Evolutionary conservation across 495 filamentous ascomycete species (phyloP), one percentile per base, ranked within the genome.

Genomic region (Physcia stellaris): DNA sequence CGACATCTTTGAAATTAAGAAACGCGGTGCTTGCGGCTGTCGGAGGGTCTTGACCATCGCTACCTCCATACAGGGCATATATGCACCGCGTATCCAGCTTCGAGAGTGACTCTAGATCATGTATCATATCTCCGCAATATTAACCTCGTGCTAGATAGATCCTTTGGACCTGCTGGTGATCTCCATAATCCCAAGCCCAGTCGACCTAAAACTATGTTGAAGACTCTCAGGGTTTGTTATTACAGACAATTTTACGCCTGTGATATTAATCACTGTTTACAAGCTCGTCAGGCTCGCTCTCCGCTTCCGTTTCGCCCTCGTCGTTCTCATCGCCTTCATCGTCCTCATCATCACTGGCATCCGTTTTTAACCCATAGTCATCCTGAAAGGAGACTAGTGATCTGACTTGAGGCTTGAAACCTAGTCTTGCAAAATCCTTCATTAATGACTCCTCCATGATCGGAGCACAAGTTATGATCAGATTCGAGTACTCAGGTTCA

Each of bases 391-490:
- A 71, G 38, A 77, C 74, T 32, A 96, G 64, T n/a, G 73, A 52
- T 49, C 81, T 77, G 19, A 86, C 66, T 39, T 80, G 65, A 0
- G 83, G 79, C 44, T 75, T 77, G 67, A 93, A 96, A 0, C 86
- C 81, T 29, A 73, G 77, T 6, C 64, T 62, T 36, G 75, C 62
- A 42, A 95, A 82, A 16, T 75, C 74, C 48, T 77, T 71, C 49
- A 75, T 68, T 33, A 93, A n/a, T 63, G 88, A 83, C 67, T 94
- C 82, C 45, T 79, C 65, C 71, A 93, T 80, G 29, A 83, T 71
- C 24, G 80, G 76, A 17, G 83, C 81, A 55, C 87, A 92, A n/a
- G 90, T 90, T 39, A 94, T 67, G 6, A 94, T 73, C 22, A 94
- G 60, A 49, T 95, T 88, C 33, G 83, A 76, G 37, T 64, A 83